Conservation (phyloP, 306 rosid species). For the Rosa persica region DNA sequence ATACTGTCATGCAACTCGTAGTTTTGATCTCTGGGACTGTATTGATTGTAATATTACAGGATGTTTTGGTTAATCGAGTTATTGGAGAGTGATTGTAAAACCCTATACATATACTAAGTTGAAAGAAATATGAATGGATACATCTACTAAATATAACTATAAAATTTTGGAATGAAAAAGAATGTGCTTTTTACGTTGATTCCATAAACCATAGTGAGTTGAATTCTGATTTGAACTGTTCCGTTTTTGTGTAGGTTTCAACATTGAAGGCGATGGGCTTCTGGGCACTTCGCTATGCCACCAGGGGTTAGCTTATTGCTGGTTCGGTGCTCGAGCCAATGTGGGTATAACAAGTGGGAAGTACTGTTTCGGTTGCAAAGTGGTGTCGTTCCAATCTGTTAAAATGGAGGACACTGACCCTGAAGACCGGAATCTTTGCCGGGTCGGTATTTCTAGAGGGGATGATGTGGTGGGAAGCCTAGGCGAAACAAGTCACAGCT, state of each 20-base stretch:
- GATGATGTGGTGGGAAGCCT: constrained; percentile 45
- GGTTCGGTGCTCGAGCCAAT: constrained; percentile 57
- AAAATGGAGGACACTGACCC: constrained; percentile 33
- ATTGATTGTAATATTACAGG: too few species aligned
- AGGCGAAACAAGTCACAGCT: constrained; percentile 49
- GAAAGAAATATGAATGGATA: too few species aligned
- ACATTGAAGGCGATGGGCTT: constrained; percentile 30
- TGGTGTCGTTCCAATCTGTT: constrained; percentile 44
- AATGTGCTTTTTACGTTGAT: too few species aligned
- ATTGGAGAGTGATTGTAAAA: too few species aligned
- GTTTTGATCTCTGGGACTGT: too few species aligned
- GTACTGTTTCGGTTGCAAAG: constrained; percentile 55
- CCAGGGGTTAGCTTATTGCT: constrained; percentile 59
- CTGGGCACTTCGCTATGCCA: constrained; percentile 39
- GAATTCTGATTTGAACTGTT: constrained; percentile 6
- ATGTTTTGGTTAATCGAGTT: too few species aligned
- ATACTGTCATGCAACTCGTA: too few species aligned
- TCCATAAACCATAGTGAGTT: too few species aligned
- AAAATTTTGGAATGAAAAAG: too few species aligned
- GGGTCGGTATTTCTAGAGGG: constrained; percentile 56
- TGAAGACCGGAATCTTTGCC: constrained; percentile 44
- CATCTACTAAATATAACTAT: too few species aligned
- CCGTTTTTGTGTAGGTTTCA: constrained; percentile 39
- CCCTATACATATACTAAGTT: too few species aligned
- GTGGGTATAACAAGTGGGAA: constrained; percentile 47